phyloP scores from a whole-genome alignment of 306 rosid genomes.

The Sphenostylis stenocarpa region DNA sequence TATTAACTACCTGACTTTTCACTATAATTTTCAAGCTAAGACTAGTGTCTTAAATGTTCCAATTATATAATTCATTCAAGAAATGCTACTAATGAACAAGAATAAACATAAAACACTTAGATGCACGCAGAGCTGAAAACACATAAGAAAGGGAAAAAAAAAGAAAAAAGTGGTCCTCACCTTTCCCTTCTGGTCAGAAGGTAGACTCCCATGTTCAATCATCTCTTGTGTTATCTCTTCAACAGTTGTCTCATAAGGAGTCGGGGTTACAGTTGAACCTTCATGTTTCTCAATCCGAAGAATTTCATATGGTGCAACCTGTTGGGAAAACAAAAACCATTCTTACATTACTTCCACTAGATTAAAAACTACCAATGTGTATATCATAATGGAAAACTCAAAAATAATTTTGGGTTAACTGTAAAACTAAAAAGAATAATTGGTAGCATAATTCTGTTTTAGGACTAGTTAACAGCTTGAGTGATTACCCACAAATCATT shows the following conservation, averaged over 20 bases:
- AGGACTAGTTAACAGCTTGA: not conserved
- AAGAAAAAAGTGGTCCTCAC: constrained; percentile 38
- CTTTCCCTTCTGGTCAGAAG: constrained; percentile 51
- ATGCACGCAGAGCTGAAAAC: not conserved
- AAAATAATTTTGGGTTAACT: not conserved
- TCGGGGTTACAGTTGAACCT: constrained; percentile 46
- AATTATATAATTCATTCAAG: not conserved
- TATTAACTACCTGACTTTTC: not conserved
- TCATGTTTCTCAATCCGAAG: constrained; percentile 67
- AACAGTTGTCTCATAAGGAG: constrained; percentile 45
- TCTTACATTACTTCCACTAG: not conserved
- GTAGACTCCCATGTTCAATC: constrained; percentile 46
- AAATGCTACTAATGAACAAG: not conserved
- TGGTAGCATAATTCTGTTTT: no score
- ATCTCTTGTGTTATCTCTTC: constrained; percentile 56
- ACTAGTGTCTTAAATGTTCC: constrained; percentile 6
- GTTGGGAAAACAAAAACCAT: constrained; percentile 16
- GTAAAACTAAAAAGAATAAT: not conserved
- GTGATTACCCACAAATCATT: not conserved
- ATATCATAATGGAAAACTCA: constrained; percentile 6
- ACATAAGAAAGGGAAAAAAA: not conserved
- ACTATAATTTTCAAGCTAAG: constrained; percentile 11
- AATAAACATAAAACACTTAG: not conserved
- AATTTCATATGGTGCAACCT: constrained; percentile 85
- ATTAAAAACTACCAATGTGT: constrained; percentile 12